Evolutionary conservation across 768 basidiomycete genomes (phyloP).

Genomic region (Gymnopilus junonius): DNA sequence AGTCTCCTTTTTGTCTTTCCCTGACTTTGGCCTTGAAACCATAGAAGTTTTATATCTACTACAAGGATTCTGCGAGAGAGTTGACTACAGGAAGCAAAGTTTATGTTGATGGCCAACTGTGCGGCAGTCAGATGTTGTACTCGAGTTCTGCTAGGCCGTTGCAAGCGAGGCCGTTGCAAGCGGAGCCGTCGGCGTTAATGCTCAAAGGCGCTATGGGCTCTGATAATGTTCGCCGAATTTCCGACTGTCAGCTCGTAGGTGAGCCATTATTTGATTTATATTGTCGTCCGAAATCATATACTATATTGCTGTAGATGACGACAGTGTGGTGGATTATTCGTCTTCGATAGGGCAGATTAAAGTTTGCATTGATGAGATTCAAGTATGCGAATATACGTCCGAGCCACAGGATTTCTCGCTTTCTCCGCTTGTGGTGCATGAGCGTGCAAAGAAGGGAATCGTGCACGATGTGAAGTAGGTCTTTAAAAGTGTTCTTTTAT

Average conservation of each 20-base stretch:
- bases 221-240: conserved; percentile 1
- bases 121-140: conserved; percentile 1
- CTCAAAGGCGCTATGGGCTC: conserved; percentile 8
- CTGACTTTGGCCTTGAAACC: neutral
- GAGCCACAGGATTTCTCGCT: neutral
- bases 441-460: conserved; percentile 31
- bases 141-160: neutral
- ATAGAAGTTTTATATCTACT: conserved; percentile 12
- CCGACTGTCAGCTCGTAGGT: conserved; percentile 16
- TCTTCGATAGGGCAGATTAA: conserved; percentile 16
- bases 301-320: conserved; percentile 7
- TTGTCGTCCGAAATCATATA: neutral
- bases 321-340: neutral
- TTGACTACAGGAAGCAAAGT: conserved; percentile 4
- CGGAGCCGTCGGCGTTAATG: neutral
- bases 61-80: neutral
- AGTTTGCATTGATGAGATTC: conserved; percentile 3
- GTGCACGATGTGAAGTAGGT: conserved; percentile 30
- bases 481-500: neutral
- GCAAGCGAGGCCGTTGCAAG: neutral
- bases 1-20: no score
- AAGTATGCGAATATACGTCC: neutral
- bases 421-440: conserved; percentile 22
- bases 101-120: conserved; percentile 6
- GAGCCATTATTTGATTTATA: neutral